Percentiles rank a stretch among this genome's conserved stretches.
Conservation (phyloP, 768 basidiomycete genomes). For the Naganishia onofrii region DNA sequence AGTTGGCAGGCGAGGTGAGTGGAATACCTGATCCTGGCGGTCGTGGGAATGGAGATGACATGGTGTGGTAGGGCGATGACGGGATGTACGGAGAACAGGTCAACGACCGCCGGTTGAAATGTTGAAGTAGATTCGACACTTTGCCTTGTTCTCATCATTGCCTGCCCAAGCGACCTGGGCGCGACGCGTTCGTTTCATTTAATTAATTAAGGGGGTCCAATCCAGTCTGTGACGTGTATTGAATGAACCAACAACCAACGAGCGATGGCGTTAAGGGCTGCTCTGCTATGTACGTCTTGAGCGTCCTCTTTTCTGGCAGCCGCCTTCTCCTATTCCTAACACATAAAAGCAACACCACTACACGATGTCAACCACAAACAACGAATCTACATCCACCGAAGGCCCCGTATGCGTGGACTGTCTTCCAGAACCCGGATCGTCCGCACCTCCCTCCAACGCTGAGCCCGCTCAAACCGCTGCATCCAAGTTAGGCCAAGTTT, state of each 20-base stretch:
- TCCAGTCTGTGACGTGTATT: background rate
- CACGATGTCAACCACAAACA: background rate
- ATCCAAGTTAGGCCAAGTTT: background rate
- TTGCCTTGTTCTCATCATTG: background rate
- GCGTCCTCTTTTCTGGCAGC: background rate
- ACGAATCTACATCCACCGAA: background rate
- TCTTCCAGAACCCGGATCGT: background rate
- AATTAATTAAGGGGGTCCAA: background rate
- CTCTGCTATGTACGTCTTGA: too few relatives aligned
- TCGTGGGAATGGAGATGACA: conserved; percentile 31
- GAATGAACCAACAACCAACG: too few relatives aligned
- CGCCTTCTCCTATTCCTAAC: background rate
- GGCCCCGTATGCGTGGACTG: background rate
- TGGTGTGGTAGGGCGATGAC: background rate
- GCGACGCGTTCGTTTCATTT: conserved; percentile 28
- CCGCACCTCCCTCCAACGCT: background rate
- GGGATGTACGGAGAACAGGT: background rate
- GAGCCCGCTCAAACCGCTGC: background rate
- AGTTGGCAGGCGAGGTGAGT: conserved; percentile 21
- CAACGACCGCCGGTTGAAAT: too few relatives aligned
- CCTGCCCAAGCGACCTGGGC: background rate
- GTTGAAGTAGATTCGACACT: conserved; percentile 10
- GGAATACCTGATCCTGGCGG: conserved; percentile 13
- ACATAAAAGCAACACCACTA: background rate
- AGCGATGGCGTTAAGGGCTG: background rate